These are phyloP conservation scores for Trichosporon faecale DNA, from an alignment of 1,284 basidiomycete genomes.

Conservation along the genomic window DNA sequence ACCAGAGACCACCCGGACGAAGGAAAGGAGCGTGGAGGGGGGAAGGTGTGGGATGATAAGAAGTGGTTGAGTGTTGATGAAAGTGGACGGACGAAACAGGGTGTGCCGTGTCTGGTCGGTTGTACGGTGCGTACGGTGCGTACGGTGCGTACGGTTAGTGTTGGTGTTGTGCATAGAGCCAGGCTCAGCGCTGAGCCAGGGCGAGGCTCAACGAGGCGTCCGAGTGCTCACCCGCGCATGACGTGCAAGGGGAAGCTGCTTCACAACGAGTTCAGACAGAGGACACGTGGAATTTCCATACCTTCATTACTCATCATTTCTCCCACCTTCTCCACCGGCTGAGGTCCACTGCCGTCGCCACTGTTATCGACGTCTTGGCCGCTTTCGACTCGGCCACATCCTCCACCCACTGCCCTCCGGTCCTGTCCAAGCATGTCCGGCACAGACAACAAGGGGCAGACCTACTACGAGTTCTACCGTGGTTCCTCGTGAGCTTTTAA, in stretches of 20 bases:
- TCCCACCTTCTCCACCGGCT: background rate
- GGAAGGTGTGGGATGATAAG: background rate
- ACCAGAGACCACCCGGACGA: constrained; percentile 4
- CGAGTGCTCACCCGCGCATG: background rate
- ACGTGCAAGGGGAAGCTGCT: background rate
- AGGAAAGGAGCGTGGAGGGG: background rate
- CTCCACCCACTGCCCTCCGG: background rate
- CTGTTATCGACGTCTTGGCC: background rate
- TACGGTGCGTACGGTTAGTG: too few relatives aligned
- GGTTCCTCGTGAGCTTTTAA: constrained; percentile 41
- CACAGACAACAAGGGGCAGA: constrained; percentile 44
- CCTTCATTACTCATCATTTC: background rate
- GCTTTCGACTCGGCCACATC: constrained; percentile 1
- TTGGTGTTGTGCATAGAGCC: background rate
- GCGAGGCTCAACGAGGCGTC: too few relatives aligned
- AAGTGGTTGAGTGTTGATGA: background rate
- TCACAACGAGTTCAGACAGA: background rate
- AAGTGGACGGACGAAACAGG: background rate
- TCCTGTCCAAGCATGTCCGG: constrained; percentile 34
- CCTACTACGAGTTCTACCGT: constrained; percentile 87
- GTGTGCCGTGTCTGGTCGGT: background rate
- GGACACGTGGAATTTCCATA: background rate
- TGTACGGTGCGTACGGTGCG: too few relatives aligned
- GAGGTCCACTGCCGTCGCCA: background rate
- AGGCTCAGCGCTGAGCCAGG: background rate